These are phyloP conservation scores for Scheffersomyces spartinae DNA, from an alignment of 805 yeast genomes.

Conservation along the genomic window DNA sequence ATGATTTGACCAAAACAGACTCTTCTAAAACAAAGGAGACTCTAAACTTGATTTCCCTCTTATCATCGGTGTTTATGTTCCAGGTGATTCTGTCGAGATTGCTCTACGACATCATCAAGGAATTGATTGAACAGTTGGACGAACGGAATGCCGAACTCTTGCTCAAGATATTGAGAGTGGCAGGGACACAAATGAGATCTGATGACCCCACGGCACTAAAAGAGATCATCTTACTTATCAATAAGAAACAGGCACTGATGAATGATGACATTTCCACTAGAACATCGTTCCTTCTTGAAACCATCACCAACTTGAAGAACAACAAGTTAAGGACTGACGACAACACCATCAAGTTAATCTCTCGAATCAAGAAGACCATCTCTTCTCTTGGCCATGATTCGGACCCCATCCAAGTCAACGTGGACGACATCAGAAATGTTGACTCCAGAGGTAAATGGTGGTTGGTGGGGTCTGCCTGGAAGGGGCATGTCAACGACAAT, in stretches of 20 bases:
- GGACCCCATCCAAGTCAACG: constrained; percentile 77
- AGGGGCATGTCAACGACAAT: constrained; percentile 36
- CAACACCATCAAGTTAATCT: constrained; percentile 37
- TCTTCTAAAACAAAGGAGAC: constrained; percentile 27
- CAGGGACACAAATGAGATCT: constrained; percentile 76
- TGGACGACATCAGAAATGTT: constrained; percentile 69
- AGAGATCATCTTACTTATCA: constrained; percentile 57
- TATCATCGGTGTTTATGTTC: constrained; percentile 68
- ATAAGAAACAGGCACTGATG: constrained; percentile 29
- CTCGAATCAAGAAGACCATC: constrained; percentile 52
- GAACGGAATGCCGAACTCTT: constrained; percentile 73
- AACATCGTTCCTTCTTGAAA: constrained; percentile 73
- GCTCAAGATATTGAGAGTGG: constrained; percentile 55
- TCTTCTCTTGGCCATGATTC: constrained; percentile 37
- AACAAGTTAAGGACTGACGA: constrained; percentile 62
- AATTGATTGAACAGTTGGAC: constrained; percentile 40
- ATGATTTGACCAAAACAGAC: constrained; percentile 32
- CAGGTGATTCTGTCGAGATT: constrained; percentile 65
- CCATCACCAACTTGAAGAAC: constrained; percentile 75
- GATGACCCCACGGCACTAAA: constrained; percentile 85
- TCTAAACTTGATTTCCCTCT: constrained; percentile 60
- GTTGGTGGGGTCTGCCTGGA: constrained; percentile 98
- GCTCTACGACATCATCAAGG: constrained; percentile 62
- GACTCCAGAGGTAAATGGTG: constrained; percentile 95
- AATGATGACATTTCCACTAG: constrained; percentile 41